A percentile compares a stretch with the other conserved stretches of the same genome.
Conservation (phyloP, 1,284 basidiomycete genomes). For the Fomitopsis schrenkii region DNA sequence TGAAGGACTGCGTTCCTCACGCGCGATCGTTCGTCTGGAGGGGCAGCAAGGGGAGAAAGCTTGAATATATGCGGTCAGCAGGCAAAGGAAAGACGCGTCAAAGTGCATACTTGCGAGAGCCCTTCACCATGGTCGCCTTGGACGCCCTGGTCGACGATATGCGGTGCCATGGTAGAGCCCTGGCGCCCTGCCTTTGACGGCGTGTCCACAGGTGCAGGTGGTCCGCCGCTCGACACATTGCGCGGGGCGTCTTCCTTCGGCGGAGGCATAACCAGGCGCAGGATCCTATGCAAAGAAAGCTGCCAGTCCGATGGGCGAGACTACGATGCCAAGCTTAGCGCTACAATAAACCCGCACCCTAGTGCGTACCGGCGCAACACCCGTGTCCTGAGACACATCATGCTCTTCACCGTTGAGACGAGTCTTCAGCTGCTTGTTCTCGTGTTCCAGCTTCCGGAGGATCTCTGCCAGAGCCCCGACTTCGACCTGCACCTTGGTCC, state of each 20-base stretch:
- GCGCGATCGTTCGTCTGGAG: conserved; percentile 46
- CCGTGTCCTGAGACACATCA: not conserved
- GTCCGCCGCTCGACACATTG: not conserved
- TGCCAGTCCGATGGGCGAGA: not conserved
- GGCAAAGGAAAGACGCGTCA: not conserved
- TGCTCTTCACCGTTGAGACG: not conserved
- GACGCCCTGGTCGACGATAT: not conserved
- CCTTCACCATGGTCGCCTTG: not conserved
- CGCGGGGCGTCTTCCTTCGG: no score
- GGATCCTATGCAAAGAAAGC: not conserved
- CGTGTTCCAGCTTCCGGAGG: conserved; percentile 36
- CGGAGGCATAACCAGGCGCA: not conserved
- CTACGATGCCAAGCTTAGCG: not conserved
- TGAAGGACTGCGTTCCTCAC: conserved; percentile 53
- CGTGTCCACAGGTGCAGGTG: not conserved
- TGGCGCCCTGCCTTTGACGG: not conserved
- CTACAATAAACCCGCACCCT: not conserved
- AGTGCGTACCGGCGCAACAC: not conserved
- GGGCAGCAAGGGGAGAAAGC: conserved; percentile 5
- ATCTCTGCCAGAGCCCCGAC: conserved; percentile 34
- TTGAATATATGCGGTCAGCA: not conserved
- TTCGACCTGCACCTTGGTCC: conserved; percentile 26
- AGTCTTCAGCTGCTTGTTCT: conserved; percentile 24
- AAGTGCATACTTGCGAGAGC: not conserved
- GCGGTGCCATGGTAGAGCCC: not conserved